Base-by-base conservation (phyloP, 2,329 filamentous ascomycete genomes). In the Fusarium cicatricum region DNA sequence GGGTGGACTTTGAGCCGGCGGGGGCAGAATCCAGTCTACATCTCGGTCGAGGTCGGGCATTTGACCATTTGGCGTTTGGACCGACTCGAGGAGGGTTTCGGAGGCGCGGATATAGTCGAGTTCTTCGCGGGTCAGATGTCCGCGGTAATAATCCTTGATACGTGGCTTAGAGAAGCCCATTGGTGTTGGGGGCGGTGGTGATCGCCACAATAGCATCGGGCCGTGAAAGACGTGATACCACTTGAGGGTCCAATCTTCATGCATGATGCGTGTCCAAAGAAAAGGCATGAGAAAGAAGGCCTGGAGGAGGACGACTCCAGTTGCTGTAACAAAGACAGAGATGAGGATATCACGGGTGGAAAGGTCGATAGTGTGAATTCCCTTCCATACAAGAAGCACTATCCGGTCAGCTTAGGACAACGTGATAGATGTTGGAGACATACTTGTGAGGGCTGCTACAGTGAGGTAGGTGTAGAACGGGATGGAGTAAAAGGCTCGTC, bases 351-450 rank as follows among this genome's bases (percentile, higher is more conserved):
- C 60, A n/a, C 16, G 50, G 7, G 45, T 50, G 1, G 69, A 68
- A 1, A 72, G 39, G 4, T 71, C 57, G 4, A 64, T 39, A 0
- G 57, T 49, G 11, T 70, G 65, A 2, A 76, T 65, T 1, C 74
- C 75, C 43, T 77, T 76, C 75, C 74, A 77, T 1, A 83, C 81
- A 39, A 88, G 80, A 43, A 87, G 83, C 60, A 88, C 72, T 74
- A 26, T 3, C 0, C 16, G 2, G 11, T 51, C 7, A 34, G 19
- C 12, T 6, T 3, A 16, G 11, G 15, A 21, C 4, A 26, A 4
- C 16, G 17, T 9, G 10, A 14, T 7, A 3, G 1, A 4, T 7
- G 4, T 3, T 0, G 21, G 5, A 19, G 12, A 67, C 72, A 40
- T 61, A 75, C 73, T 76, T 0, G 73, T 69, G 10, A 77, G 52